Percentiles rank a stretch among this genome's conserved stretches.
Conservation (phyloP, 2,329 filamentous ascomycete species). For the Bisporella sp. region DNA sequence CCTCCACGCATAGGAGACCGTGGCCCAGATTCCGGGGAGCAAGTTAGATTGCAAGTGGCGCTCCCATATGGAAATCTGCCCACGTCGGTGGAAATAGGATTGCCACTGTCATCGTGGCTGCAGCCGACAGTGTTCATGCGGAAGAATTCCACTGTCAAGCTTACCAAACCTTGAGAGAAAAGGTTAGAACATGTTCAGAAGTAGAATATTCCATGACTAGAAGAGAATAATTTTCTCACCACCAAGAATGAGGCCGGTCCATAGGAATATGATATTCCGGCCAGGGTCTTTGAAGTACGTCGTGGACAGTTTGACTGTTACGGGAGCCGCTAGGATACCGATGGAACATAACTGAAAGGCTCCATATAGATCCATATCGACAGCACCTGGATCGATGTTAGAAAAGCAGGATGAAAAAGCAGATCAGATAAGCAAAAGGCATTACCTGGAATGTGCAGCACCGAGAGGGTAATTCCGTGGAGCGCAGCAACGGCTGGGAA, state of each 20-base stretch:
- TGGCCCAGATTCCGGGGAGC: slow-evolving; percentile 39
- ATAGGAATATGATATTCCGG: slow-evolving; percentile 59
- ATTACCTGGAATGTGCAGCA: slow-evolving; percentile 51
- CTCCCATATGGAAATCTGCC: slow-evolving; percentile 37
- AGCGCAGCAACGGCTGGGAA: slow-evolving; percentile 58
- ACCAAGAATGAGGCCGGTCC: slow-evolving; percentile 53
- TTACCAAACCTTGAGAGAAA: slow-evolving; percentile 42
- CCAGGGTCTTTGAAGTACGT: slow-evolving; percentile 60
- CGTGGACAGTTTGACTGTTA: slow-evolving; percentile 51
- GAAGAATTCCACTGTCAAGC: slow-evolving; percentile 59
- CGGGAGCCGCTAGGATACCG: slow-evolving; percentile 56
- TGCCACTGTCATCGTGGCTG: slow-evolving; percentile 30
- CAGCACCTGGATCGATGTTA: slow-evolving; percentile 38
- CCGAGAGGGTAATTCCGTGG: slow-evolving; percentile 55
- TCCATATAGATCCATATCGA: slow-evolving; percentile 63
- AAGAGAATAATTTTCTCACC: slow-evolving; percentile 33
- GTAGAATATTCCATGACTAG: neutral
- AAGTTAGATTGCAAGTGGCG: slow-evolving; percentile 40
- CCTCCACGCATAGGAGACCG: slow-evolving; percentile 47
- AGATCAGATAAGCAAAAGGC: neutral
- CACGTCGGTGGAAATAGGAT: slow-evolving; percentile 28
- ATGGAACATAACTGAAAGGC: slow-evolving; percentile 62
- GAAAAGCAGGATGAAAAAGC: neutral
- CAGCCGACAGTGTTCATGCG: slow-evolving; percentile 41
- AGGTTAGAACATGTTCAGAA: neutral